Base-by-base conservation (phyloP, 371 early-diverging fungal species). In the Mucor indicus region DNA sequence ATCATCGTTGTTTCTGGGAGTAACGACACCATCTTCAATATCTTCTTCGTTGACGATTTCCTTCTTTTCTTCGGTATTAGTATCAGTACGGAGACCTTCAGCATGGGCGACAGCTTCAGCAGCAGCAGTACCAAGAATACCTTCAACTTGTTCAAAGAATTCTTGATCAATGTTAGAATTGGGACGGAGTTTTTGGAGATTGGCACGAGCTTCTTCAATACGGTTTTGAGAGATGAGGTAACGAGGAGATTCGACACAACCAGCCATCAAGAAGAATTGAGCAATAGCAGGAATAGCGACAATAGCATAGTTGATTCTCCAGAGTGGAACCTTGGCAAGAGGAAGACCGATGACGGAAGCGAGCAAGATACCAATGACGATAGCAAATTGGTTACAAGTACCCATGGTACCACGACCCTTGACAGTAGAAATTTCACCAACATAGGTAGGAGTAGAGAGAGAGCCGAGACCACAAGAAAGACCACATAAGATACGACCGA, bases 91-190 rank as follows among this genome's bases (percentile, higher is more conserved):
- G 19, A 15, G 24, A 6, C 90, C 79, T n/a, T 96, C 94, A 27
- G 93, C 96, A 48, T 94, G 87, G 54, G 95, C 96, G 43, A 97
- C 98, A 19, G 96, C 89, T 55, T 84, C 85, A 24, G 95, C 95
- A 38, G 98, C 48, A 27, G 27, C 19, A 20, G 42, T 42, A 42
- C 54, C 47, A 4, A 53, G 47, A 6, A 47, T 46, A 41, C 47
- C 54, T 36, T 46, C 54, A 12, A 77, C 56, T 49, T 85, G 79
- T 17, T 81, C 84, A 15, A 65, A 60, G 30, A 86, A 77, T 54
- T 90, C 85, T 7, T 60, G 59, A 4, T 75, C 79, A 40, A 77
- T 58, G 48, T 75, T 65, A 5, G 70, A 52, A 11, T 77, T 68
- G 44, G 61, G 59, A 39, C 88, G 75, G 32, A 87, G 70, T 27